phyloP scores from a whole-genome alignment of 306 rosid species.

The Hippophae rhamnoides region DNA sequence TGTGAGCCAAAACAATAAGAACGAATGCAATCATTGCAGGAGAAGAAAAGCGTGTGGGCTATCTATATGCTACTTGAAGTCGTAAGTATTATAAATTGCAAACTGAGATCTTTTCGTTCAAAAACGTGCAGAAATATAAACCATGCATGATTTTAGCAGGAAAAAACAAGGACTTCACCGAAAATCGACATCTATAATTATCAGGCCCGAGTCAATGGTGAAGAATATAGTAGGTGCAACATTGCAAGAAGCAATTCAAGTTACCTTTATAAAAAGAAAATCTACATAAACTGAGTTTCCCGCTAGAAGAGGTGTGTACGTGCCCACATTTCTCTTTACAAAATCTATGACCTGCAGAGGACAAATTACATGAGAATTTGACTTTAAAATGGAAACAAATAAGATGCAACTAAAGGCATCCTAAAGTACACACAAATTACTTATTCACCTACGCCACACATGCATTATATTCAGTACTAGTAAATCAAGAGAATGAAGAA shows the following conservation, averaged over 20 bases:
- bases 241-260: background rate
- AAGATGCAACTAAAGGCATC: background rate
- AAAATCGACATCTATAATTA: background rate
- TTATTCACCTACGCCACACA: background rate
- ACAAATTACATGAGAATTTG: constrained; percentile 2
- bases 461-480: background rate
- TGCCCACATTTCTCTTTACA: constrained; percentile 53
- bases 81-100: no score
- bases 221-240: background rate
- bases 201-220: background rate
- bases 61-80: no score
- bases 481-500: no score
- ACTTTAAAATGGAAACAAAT: constrained; percentile 1
- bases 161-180: background rate
- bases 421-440: constrained; percentile 2
- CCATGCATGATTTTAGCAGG: background rate
- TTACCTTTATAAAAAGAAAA: constrained; percentile 76
- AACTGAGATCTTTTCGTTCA: no score
- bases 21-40: background rate
- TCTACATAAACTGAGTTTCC: constrained; percentile 88
- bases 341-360: constrained; percentile 73
- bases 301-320: constrained; percentile 65
- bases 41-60: background rate
- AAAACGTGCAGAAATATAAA: no score
- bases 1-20: constrained; percentile 4